These are phyloP conservation scores for Trametes pubescens DNA, from an alignment of 1,284 basidiomycete genomes.

Conservation along the genomic window DNA sequence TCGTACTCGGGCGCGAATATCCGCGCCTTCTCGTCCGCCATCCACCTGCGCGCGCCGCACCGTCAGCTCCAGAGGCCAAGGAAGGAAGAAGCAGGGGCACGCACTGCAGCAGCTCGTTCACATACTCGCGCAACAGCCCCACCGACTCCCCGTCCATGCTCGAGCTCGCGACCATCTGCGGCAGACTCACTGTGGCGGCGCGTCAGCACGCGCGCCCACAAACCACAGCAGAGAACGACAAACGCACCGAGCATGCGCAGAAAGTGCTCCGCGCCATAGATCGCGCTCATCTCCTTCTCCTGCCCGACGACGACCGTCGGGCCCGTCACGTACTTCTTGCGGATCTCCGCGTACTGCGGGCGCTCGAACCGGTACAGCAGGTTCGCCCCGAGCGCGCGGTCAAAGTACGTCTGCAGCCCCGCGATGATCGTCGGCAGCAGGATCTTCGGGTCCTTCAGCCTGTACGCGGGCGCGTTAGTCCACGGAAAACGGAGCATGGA, in stretches of 20 bases:
- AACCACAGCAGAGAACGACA: not conserved
- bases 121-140: conserved; percentile 85
- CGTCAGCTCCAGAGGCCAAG: conserved; percentile 12
- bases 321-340: conserved; percentile 79
- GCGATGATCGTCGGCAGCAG: conserved; percentile 85
- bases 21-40: conserved; percentile 69
- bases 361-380: conserved; percentile 95
- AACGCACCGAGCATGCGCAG: conserved; percentile 88
- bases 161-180: conserved; percentile 88
- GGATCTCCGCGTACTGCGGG: conserved; percentile 87
- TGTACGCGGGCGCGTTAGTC: conserved; percentile 40
- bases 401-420: conserved; percentile 95
- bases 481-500: not conserved
- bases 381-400: conserved; percentile 89
- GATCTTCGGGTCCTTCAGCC: conserved; percentile 66
- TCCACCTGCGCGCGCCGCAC: conserved; percentile 56
- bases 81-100: conserved; percentile 44
- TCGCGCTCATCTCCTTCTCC: conserved; percentile 87
- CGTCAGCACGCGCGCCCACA: not conserved
- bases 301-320: conserved; percentile 72
- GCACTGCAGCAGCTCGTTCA: conserved; percentile 88
- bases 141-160: conserved; percentile 93
- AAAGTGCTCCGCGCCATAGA: conserved; percentile 97
- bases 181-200: conserved; percentile 63
- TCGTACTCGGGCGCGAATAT: conserved; percentile 82